Conservation (phyloP, 805 yeast species). For the Ogataea dorogensis region DNA sequence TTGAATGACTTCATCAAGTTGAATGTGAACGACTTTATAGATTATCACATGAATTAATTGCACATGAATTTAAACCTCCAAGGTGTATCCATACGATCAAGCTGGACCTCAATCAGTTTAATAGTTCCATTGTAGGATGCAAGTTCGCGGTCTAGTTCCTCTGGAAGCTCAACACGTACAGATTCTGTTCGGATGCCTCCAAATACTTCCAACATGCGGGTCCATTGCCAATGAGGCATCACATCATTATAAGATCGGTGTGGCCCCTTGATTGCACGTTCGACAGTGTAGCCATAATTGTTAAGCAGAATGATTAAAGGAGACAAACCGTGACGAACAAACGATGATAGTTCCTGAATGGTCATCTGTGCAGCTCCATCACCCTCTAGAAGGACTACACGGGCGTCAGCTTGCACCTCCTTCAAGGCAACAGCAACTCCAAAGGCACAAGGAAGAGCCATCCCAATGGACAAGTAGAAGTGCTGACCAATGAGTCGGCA, state of each 20-base stretch:
- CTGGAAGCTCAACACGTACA: constrained; percentile 36
- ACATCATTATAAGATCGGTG: constrained; percentile 77
- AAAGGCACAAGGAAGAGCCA: constrained; percentile 80
- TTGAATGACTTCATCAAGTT: constrained; percentile 33
- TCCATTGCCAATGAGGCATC: constrained; percentile 80
- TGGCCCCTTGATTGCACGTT: constrained; percentile 81
- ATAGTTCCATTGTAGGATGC: constrained; percentile 24
- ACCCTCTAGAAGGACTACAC: constrained; percentile 77
- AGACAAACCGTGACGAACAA: constrained; percentile 36
- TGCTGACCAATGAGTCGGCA: constrained; percentile 60
- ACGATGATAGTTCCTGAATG: constrained; percentile 59
- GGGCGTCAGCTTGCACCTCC: constrained; percentile 42
- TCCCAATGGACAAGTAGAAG: constrained; percentile 84
- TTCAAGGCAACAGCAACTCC: constrained; percentile 76
- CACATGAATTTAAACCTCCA: constrained; percentile 52
- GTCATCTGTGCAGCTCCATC: constrained; percentile 97
- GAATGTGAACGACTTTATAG: constrained; percentile 33
- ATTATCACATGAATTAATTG: constrained; percentile 27
- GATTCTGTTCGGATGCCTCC: constrained; percentile 44
- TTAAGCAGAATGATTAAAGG: constrained; percentile 76
- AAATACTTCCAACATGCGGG: constrained; percentile 60
- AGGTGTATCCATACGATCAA: constrained; percentile 64
- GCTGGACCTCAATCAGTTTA: constrained; percentile 56
- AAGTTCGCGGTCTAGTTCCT: constrained; percentile 40
- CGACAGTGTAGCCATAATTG: constrained; percentile 88